These are phyloP conservation scores for Breynia disticha DNA, from an alignment of 441 rosid genomes.

Conservation along the genomic window DNA sequence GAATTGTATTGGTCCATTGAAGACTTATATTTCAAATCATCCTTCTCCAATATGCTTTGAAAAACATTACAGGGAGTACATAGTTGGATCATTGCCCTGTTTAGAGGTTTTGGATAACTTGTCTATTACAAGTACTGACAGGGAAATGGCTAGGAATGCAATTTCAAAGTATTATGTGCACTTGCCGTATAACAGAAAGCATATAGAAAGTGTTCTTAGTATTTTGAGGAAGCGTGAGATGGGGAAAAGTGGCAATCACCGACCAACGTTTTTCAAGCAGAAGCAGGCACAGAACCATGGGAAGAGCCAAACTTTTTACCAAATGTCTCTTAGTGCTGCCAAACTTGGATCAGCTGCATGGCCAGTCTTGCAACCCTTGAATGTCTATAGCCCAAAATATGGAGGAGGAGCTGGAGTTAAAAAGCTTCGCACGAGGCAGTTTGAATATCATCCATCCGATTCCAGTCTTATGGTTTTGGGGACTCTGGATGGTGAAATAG, in stretches of 20 bases:
- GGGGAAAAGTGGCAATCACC: neutral
- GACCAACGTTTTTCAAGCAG: constrained; percentile 23
- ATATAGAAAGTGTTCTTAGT: neutral
- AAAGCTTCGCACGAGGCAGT: neutral
- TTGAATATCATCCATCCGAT: neutral
- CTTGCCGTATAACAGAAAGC: neutral
- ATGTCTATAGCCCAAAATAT: neutral
- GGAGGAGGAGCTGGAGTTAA: neutral
- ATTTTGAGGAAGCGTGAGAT: neutral
- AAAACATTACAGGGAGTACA: neutral
- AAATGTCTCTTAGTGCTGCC: neutral
- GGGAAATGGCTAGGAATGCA: neutral
- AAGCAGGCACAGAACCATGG: constrained; percentile 8
- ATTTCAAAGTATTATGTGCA: neutral
- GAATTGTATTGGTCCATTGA: constrained; percentile 11
- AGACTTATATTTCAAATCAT: constrained; percentile 32
- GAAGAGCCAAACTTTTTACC: neutral
- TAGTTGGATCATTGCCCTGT: neutral
- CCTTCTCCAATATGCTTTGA: constrained; percentile 14
- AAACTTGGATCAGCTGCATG: neutral
- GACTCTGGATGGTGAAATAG: neutral
- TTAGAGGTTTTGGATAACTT: neutral
- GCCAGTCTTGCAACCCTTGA: neutral
- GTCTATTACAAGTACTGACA: neutral
- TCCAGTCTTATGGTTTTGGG: neutral